A percentile compares a stretch with the other conserved stretches of the same genome.
These are phyloP conservation scores for Abrus pulchellus DNA, from an alignment of 306 rosid species.

Conservation along the genomic window DNA sequence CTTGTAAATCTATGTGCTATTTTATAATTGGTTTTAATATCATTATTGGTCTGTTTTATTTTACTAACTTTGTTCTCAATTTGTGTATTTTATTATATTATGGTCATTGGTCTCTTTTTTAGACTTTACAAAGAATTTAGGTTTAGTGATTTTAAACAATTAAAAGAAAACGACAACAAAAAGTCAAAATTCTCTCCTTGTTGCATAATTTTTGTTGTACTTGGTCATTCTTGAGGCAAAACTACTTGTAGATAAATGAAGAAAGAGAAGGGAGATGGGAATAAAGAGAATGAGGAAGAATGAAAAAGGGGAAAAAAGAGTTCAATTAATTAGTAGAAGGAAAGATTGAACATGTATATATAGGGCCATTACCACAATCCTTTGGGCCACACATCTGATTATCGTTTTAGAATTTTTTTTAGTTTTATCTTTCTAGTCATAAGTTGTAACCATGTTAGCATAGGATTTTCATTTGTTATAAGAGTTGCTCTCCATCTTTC, in stretches of 20 bases:
- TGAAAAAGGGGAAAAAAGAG: neutral
- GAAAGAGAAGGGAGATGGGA: neutral
- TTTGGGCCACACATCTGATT: neutral
- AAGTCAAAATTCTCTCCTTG: conserved; percentile 23
- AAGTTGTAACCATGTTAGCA: neutral
- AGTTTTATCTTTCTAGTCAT: neutral
- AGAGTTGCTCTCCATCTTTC: conserved; percentile 16
- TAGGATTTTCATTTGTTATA: neutral
- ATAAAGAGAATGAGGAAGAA: neutral
- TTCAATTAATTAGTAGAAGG: neutral
- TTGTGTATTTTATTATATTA: neutral
- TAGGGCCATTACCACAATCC: neutral
- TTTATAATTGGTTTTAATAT: too few species aligned
- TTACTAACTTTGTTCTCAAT: too few species aligned
- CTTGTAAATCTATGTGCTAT: too few species aligned
- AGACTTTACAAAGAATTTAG: neutral
- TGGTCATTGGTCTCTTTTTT: neutral
- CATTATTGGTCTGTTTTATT: too few species aligned
- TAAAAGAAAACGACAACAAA: conserved; percentile 74
- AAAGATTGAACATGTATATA: too few species aligned
- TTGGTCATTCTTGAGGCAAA: neutral
- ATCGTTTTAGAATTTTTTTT: neutral
- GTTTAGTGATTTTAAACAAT: conserved; percentile 60
- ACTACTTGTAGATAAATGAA: neutral
- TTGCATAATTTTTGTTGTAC: conserved; percentile 8